Conservation (phyloP, 1,284 basidiomycete species). For the Cryptococcus wingfieldii region DNA sequence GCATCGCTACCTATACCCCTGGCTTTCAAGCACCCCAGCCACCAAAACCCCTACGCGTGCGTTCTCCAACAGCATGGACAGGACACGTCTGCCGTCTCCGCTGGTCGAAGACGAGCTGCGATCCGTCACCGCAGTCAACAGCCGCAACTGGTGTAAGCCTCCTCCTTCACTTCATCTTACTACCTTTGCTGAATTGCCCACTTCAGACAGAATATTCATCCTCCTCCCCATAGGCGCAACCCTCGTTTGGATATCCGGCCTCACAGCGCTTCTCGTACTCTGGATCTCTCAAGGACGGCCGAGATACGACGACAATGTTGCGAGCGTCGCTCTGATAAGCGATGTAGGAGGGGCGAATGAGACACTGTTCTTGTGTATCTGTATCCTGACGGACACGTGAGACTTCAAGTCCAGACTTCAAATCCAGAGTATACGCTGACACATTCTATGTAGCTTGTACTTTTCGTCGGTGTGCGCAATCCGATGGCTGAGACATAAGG, state of each 20-base stretch:
- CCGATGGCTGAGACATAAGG: constrained; percentile 50
- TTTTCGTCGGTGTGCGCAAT: constrained; percentile 49
- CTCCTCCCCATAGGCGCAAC: constrained; percentile 39
- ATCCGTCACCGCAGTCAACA: too few species aligned
- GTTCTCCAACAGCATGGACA: too few species aligned
- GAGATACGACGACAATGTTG: constrained; percentile 41
- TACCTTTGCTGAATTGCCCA: too few species aligned
- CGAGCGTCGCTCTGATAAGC: constrained; percentile 49
- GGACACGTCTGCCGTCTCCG: too few species aligned
- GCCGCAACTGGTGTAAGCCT: too few species aligned
- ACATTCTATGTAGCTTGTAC: constrained; percentile 26
- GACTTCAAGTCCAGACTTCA: neutral
- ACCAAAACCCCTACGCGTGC: too few species aligned
- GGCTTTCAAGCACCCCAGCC: too few species aligned
- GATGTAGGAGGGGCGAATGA: constrained; percentile 49
- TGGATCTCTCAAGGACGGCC: constrained; percentile 47
- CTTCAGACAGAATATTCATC: constrained; percentile 24
- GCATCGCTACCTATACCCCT: too few species aligned
- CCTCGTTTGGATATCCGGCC: constrained; percentile 36
- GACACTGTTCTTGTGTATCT: constrained; percentile 47
- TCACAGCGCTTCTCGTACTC: constrained; percentile 42
- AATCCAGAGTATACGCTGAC: neutral
- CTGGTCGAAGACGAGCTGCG: too few species aligned
- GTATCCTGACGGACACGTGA: constrained; percentile 14
- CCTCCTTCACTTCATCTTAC: too few species aligned